These are phyloP conservation scores for Phytophthora citricola DNA, from an alignment of 352 stramenopile genomes.

Conservation along the genomic window DNA sequence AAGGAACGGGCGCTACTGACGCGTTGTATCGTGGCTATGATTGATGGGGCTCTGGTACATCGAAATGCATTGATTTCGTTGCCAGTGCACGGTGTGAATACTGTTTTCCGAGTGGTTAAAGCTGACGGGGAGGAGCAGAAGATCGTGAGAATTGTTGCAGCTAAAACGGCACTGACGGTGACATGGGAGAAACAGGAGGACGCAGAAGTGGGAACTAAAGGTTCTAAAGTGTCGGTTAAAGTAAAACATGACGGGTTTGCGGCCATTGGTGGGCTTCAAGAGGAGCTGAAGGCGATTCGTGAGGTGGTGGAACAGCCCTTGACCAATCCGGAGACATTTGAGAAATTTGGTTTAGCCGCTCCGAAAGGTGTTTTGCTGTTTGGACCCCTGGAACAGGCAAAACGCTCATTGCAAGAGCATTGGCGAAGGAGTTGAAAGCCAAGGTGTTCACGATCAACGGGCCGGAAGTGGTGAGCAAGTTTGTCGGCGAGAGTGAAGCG, in stretches of 20 bases:
- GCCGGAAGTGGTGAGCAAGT: constrained; percentile 96
- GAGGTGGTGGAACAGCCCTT: constrained; percentile 97
- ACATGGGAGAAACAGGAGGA: constrained; percentile 24
- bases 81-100: constrained; percentile 63
- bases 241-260: constrained; percentile 58
- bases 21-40: constrained; percentile 68
- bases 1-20: constrained; percentile 63
- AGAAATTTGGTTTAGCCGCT: constrained; percentile 93
- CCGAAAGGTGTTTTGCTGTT: constrained; percentile 96
- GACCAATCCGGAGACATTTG: constrained; percentile 93
- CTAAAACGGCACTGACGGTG: constrained; percentile 39
- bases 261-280: constrained; percentile 88
- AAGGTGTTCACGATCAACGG: constrained; percentile 97
- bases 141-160: constrained; percentile 34
- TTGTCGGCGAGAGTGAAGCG: constrained; percentile 92
- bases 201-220: background rate
- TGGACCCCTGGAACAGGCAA: constrained; percentile 97
- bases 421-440: constrained; percentile 93
- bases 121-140: constrained; percentile 25
- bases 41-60: constrained; percentile 71
- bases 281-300: constrained; percentile 94
- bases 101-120: constrained; percentile 53
- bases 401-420: constrained; percentile 93
- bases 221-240: background rate
- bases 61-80: constrained; percentile 56